Evolutionary conservation across 2,329 filamentous ascomycete genomes (phyloP).

Genomic region (Trichoderma cornu-damae): DNA sequence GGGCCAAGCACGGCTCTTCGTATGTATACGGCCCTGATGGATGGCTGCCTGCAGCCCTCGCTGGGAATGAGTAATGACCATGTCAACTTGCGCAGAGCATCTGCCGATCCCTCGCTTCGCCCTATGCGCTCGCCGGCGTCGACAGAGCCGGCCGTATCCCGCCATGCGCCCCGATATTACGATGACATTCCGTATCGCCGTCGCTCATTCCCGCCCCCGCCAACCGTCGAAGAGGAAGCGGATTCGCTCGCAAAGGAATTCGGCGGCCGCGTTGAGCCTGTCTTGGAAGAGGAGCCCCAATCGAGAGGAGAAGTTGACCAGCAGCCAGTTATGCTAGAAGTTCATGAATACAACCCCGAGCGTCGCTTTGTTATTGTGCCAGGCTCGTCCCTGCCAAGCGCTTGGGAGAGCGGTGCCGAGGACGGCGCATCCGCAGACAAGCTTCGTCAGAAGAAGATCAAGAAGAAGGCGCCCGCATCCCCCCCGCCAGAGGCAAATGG

Average conservation of each 20-base stretch:
- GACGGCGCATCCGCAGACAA: conserved; percentile 27
- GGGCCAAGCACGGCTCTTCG: conserved; percentile 33
- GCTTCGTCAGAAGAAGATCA: conserved; percentile 9
- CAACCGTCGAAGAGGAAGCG: conserved; percentile 65
- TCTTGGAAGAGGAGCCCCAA: conserved; percentile 50
- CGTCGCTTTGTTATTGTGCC: conserved; percentile 59
- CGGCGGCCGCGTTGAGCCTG: conserved; percentile 31
- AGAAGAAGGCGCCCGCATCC: neutral
- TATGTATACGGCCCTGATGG: conserved; percentile 21
- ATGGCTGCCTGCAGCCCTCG: neutral
- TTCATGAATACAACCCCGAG: conserved; percentile 56
- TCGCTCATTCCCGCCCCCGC: conserved; percentile 51
- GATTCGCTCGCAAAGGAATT: conserved; percentile 59
- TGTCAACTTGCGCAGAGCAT: conserved; percentile 21
- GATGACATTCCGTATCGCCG: conserved; percentile 15
- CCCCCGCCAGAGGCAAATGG: conserved; percentile 1
- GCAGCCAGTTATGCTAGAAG: conserved; percentile 59
- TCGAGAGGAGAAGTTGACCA: conserved; percentile 64
- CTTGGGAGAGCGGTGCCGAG: conserved; percentile 21
- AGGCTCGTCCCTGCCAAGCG: conserved; percentile 24
- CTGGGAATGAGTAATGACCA: neutral
- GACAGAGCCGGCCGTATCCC: conserved; percentile 14
- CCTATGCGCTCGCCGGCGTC: conserved; percentile 6
- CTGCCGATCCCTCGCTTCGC: conserved; percentile 14
- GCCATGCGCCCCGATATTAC: conserved; percentile 12